Evolutionary conservation across 2,329 filamentous ascomycete genomes (phyloP).

Genomic region (Apiospora pterosperma): DNA sequence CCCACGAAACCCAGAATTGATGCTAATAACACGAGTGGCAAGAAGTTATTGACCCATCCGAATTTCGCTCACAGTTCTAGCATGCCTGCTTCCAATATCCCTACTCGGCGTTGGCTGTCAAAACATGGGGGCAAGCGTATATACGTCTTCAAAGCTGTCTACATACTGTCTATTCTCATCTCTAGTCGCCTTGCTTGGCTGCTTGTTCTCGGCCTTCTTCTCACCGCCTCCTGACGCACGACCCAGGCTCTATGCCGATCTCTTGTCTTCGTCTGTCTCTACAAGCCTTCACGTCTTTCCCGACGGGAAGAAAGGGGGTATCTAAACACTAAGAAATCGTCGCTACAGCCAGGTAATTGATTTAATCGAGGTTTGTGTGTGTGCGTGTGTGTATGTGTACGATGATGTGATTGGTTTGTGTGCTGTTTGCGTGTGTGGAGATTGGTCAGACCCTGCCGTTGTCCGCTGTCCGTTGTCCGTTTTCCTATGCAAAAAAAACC

Average conservation of each 20-base stretch:
- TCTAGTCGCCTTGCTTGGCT: background rate
- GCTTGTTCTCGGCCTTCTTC: background rate
- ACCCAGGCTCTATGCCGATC: background rate
- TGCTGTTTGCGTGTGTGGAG: background rate
- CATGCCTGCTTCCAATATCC: background rate
- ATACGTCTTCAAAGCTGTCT: background rate
- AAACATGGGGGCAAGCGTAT: background rate
- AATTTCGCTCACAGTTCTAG: background rate
- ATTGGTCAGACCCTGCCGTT: background rate
- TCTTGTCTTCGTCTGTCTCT: background rate
- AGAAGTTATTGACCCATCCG: background rate
- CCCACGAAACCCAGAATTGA: no score
- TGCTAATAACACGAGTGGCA: no score
- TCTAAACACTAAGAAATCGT: slow-evolving; percentile 6
- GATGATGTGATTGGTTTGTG: background rate
- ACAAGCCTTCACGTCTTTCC: background rate
- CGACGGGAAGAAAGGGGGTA: slow-evolving; percentile 1
- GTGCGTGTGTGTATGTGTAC: background rate
- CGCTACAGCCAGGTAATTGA: background rate
- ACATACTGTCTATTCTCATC: background rate
- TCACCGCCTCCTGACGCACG: background rate
- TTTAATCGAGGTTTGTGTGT: background rate
- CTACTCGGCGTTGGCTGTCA: background rate
- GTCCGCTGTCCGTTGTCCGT: background rate
- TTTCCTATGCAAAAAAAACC: background rate